Conservation (phyloP, 441 rosid species). For the Gossypium lobatum region DNA sequence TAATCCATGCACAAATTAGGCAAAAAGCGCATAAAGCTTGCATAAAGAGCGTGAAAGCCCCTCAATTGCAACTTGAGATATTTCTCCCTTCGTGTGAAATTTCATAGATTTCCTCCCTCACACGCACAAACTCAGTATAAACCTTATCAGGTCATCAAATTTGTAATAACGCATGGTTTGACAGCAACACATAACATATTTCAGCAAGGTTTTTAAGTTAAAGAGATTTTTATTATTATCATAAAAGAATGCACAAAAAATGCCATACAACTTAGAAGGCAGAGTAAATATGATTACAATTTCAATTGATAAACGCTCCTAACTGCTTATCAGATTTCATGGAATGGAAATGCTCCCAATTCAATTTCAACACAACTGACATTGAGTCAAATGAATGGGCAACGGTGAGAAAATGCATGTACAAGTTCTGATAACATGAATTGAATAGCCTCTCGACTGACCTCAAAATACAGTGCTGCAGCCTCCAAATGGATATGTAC, state of each 20-base stretch:
- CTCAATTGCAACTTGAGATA: background rate
- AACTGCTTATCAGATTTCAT: conserved; percentile 8
- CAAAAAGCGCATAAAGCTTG: background rate
- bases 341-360: background rate
- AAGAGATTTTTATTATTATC: background rate
- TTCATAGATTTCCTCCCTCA: background rate
- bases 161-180: background rate
- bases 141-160: conserved; percentile 2
- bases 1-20: background rate
- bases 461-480: conserved; percentile 17
- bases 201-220: background rate
- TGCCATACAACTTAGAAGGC: background rate
- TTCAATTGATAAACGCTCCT: conserved; percentile 8
- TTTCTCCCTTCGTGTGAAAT: background rate
- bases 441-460: conserved; percentile 21
- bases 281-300: conserved; percentile 2
- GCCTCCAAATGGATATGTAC: conserved; percentile 4
- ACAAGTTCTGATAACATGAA: conserved; percentile 16
- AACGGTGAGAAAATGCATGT: conserved; percentile 7
- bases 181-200: background rate
- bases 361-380: conserved; percentile 1
- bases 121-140: background rate
- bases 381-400: conserved; percentile 5
- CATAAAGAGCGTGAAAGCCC: background rate
- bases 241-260: background rate